A percentile compares a stretch with the other conserved stretches of the same genome.
Conservation (phyloP, 306 rosid species). For the Cyamopsis tetragonoloba region DNA sequence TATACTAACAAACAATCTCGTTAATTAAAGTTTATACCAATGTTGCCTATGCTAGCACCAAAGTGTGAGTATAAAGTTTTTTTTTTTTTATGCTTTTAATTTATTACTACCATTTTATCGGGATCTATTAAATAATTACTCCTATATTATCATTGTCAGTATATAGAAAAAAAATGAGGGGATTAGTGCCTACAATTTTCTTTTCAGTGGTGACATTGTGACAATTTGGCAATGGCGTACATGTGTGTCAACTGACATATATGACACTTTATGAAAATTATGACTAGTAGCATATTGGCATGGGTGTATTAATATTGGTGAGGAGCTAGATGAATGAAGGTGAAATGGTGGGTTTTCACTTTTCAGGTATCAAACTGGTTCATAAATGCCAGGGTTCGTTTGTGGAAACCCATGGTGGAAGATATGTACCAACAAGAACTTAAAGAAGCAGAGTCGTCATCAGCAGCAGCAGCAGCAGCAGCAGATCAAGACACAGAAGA, state of each 20-base stretch:
- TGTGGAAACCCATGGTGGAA: constrained; percentile 99
- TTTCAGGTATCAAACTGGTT: constrained; percentile 94
- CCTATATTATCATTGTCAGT: too few relatives aligned
- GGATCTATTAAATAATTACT: too few relatives aligned
- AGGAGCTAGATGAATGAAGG: neutral
- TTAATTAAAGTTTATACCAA: too few relatives aligned
- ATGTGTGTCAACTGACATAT: neutral
- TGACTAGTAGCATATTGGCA: neutral
- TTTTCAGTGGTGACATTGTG: neutral
- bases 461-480: constrained; percentile 41
- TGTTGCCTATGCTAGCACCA: too few relatives aligned
- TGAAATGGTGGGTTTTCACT: too few relatives aligned
- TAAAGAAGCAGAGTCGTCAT: constrained; percentile 61
- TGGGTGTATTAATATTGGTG: neutral
- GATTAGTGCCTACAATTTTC: too few relatives aligned
- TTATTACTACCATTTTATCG: too few relatives aligned
- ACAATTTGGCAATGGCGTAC: neutral
- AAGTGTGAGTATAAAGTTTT: too few relatives aligned
- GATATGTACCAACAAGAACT: constrained; percentile 97
- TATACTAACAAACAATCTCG: too few relatives aligned
- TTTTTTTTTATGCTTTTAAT: too few relatives aligned
- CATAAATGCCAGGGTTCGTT: constrained; percentile 95
- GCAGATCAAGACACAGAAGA: constrained; percentile 26
- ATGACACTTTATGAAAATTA: neutral
- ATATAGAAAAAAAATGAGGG: too few relatives aligned